Percentiles rank a stretch among this genome's conserved stretches.
Conservation (phyloP, 805 yeast genomes). For the Torulaspora delbrueckii region DNA sequence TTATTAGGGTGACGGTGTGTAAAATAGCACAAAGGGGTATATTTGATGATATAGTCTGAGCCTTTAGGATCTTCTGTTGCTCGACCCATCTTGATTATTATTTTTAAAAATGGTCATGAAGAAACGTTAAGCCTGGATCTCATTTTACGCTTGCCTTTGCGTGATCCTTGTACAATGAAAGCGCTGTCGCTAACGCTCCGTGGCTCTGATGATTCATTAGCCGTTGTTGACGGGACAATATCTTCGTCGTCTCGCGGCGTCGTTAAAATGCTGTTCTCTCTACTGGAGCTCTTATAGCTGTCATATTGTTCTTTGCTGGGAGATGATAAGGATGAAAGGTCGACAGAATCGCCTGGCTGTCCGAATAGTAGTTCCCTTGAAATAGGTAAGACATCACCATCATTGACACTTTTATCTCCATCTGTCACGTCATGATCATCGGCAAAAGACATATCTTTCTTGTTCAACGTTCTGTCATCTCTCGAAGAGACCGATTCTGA, state of each 20-base stretch:
- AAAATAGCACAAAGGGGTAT: neutral
- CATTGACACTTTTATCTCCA: neutral
- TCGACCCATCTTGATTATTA: constrained; percentile 5
- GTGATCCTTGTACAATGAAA: constrained; percentile 9
- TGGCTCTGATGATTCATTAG: constrained; percentile 9
- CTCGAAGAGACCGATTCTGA: constrained; percentile 9
- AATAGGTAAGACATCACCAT: neutral
- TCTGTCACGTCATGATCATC: constrained; percentile 4
- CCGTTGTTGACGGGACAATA: neutral
- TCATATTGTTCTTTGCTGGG: constrained; percentile 1
- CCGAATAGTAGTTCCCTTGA: constrained; percentile 23
- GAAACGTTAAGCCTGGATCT: constrained; percentile 21
- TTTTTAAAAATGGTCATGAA: constrained; percentile 18
- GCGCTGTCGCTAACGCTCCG: constrained; percentile 28
- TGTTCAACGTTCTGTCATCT: constrained; percentile 10
- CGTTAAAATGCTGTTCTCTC: neutral
- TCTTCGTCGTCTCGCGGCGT: constrained; percentile 1
- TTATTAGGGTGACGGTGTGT: neutral
- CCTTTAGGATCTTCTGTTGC: neutral
- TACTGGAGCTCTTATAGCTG: constrained; percentile 4
- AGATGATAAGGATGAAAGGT: constrained; percentile 15
- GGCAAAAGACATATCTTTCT: constrained; percentile 1
- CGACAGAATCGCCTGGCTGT: constrained; percentile 35
- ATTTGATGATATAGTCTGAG: neutral
- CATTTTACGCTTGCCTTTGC: constrained; percentile 15